Evolutionary conservation across 352 stramenopile genomes (phyloP).

Genomic region (Phytophthora pini): DNA sequence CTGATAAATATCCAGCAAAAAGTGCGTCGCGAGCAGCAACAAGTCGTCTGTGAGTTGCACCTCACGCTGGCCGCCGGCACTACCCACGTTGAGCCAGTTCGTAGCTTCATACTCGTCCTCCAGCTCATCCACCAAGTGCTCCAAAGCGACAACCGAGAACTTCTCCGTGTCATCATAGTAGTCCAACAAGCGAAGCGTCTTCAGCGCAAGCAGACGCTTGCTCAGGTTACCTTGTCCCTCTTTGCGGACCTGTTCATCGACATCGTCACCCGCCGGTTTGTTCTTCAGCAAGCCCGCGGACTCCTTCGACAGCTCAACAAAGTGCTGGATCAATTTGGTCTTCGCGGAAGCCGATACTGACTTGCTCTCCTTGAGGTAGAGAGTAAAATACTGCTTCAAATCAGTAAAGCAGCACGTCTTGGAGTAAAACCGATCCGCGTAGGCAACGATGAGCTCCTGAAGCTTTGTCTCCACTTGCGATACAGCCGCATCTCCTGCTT

Average conservation of each 20-base stretch:
- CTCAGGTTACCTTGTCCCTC: constrained; percentile 56
- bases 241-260: constrained; percentile 46
- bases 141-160: constrained; percentile 41
- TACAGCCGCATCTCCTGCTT: constrained; percentile 28
- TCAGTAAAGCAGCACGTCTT: constrained; percentile 91
- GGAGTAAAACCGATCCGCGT: constrained; percentile 72
- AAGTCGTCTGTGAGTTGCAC: constrained; percentile 88
- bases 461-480: constrained; percentile 51
- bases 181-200: constrained; percentile 76
- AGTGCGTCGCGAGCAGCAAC: constrained; percentile 74
- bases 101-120: constrained; percentile 73
- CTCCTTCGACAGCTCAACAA: constrained; percentile 44
- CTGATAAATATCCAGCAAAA: constrained; percentile 77
- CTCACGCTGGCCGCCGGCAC: constrained; percentile 78
- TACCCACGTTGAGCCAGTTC: constrained; percentile 77
- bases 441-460: constrained; percentile 55
- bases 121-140: constrained; percentile 50
- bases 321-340: constrained; percentile 40
- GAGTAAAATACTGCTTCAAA: constrained; percentile 76
- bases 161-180: constrained; percentile 40
- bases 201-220: constrained; percentile 65
- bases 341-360: constrained; percentile 47
- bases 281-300: constrained; percentile 27
- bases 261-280: constrained; percentile 20
- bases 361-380: constrained; percentile 46